Evolutionary conservation across 108 stramenopile genomes (phyloP).

Genomic region (Fragilariopsis cylindrus): DNA sequence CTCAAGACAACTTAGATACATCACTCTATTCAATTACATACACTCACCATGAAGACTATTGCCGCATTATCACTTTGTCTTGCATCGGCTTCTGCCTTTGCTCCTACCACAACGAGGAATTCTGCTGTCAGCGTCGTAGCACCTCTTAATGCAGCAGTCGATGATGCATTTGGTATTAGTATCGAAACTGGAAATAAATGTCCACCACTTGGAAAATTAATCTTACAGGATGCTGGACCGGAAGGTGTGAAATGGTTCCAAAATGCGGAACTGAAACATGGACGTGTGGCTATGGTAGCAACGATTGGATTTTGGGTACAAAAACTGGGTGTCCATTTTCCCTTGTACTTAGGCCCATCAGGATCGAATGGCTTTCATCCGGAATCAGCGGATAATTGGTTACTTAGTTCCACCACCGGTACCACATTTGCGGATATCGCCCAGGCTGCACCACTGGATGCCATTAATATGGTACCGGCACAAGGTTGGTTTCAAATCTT

Average conservation of each 20-base stretch:
- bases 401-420: slow-evolving; percentile 54
- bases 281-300: slow-evolving; percentile 76
- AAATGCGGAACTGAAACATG: slow-evolving; percentile 80
- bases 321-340: slow-evolving; percentile 73
- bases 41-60: slow-evolving; percentile 36
- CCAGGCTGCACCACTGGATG: slow-evolving; percentile 65
- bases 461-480: slow-evolving; percentile 61
- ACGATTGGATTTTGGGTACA: slow-evolving; percentile 77
- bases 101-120: slow-evolving; percentile 30
- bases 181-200: slow-evolving; percentile 78
- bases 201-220: slow-evolving; percentile 63
- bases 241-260: slow-evolving; percentile 80
- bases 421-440: slow-evolving; percentile 70
- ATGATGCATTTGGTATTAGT: slow-evolving; percentile 66
- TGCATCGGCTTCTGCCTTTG: slow-evolving; percentile 61
- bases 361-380: slow-evolving; percentile 74
- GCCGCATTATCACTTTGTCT: slow-evolving; percentile 30
- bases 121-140: slow-evolving; percentile 30
- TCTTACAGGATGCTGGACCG: slow-evolving; percentile 70
- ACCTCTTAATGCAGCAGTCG: slow-evolving; percentile 40
- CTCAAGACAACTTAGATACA: neutral
- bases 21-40: slow-evolving; percentile 11
- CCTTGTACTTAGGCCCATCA: slow-evolving; percentile 69
- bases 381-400: slow-evolving; percentile 52
- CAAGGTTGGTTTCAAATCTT: slow-evolving; percentile 73